Evolutionary conservation across 1,284 basidiomycete species (phyloP).

Genomic region (Tilletiopsis washingtonensis): DNA sequence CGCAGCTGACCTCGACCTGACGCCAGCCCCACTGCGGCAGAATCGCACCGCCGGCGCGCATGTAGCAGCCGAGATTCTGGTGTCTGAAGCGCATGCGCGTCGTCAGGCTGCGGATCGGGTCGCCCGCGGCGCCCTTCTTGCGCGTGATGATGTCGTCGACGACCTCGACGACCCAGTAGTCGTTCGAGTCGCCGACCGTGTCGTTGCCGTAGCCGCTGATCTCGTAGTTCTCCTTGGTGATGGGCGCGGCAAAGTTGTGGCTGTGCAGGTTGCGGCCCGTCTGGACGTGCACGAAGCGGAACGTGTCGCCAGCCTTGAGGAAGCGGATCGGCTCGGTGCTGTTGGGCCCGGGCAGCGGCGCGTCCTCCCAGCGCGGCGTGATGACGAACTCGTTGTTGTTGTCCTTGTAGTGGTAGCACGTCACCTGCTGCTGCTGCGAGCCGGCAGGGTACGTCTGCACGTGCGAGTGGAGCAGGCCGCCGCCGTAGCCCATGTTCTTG

Average conservation of each 20-base stretch:
- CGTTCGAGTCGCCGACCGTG: slow-evolving; percentile 76
- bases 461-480: slow-evolving; percentile 91
- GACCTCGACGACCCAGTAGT: slow-evolving; percentile 88
- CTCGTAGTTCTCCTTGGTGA: slow-evolving; percentile 84
- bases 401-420: slow-evolving; percentile 99
- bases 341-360: slow-evolving; percentile 22
- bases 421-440: slow-evolving; percentile 92
- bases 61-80: slow-evolving; percentile 58
- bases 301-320: slow-evolving; percentile 67
- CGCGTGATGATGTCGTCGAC: slow-evolving; percentile 65
- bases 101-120: slow-evolving; percentile 75
- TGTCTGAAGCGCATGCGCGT: slow-evolving; percentile 82
- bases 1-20: slow-evolving; percentile 91
- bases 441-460: slow-evolving; percentile 86
- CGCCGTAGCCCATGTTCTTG: slow-evolving; percentile 97
- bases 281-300: slow-evolving; percentile 71
- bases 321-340: slow-evolving; percentile 50
- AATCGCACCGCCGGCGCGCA: slow-evolving; percentile 77
- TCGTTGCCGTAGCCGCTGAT: slow-evolving; percentile 86
- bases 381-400: slow-evolving; percentile 89
- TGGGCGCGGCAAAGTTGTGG: slow-evolving; percentile 74
- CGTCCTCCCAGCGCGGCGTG: slow-evolving; percentile 67
- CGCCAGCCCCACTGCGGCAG: slow-evolving; percentile 99
- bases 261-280: slow-evolving; percentile 91
- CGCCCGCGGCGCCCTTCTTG: slow-evolving; percentile 55